phyloP scores from a whole-genome alignment of 208 protist species.

The Spongospora subterranea region DNA sequence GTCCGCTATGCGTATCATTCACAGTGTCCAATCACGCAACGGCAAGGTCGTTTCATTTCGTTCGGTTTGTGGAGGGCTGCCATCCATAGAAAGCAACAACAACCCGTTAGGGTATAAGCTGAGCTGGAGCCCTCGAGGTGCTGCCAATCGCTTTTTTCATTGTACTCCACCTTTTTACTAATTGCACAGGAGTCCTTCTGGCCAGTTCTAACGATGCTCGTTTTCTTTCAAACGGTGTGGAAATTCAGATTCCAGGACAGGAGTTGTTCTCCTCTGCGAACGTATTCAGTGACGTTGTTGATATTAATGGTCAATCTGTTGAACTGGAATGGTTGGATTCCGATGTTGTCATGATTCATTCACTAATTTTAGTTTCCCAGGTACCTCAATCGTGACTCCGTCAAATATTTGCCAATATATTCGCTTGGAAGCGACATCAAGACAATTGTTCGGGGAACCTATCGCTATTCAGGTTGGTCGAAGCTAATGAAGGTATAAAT shows the following conservation, averaged over 20 bases:
- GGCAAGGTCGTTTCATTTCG: conserved; percentile 61
- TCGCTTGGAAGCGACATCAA: not conserved
- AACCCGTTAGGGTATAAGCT: conserved; percentile 58
- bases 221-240: not conserved
- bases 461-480: conserved; percentile 33
- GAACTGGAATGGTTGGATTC: not conserved
- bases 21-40: conserved; percentile 57
- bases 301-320: not conserved
- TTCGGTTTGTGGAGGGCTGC: conserved; percentile 58
- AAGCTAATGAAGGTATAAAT: conserved; percentile 15
- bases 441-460: conserved; percentile 22
- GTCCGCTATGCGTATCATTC: conserved; percentile 62
- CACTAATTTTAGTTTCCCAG: not conserved
- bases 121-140: conserved; percentile 44
- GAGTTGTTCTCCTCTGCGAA: not conserved
- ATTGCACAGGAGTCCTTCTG: not conserved
- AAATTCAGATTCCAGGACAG: not conserved
- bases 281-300: not conserved
- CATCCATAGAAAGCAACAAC: conserved; percentile 43
- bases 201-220: not conserved
- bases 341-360: not conserved
- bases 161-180: not conserved
- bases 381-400: not conserved
- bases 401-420: not conserved
- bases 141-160: not conserved